Percentiles rank a stretch among this genome's conserved stretches.
Conservation (phyloP, 2,329 filamentous ascomycete genomes). For the Chalara sp. region DNA sequence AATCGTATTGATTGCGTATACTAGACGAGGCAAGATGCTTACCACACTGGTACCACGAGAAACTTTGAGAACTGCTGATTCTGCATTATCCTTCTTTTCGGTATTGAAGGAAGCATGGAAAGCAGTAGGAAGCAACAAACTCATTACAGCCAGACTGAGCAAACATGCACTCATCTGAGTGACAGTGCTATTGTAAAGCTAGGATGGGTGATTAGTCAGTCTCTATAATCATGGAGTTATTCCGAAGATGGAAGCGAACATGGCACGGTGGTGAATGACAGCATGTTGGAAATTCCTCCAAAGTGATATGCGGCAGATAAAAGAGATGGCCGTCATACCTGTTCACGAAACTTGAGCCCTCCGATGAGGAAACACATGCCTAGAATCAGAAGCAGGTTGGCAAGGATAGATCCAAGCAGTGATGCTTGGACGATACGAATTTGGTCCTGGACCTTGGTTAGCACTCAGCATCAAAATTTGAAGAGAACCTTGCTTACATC, state of each 20-base stretch:
- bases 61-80: conserved; percentile 69
- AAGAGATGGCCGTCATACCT: conserved; percentile 39
- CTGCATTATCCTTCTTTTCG: conserved; percentile 43
- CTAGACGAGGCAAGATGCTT: conserved; percentile 27
- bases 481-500: conserved; percentile 40
- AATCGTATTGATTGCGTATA: neutral
- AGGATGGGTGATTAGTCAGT: conserved; percentile 6
- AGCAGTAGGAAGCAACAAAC: conserved; percentile 79
- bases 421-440: conserved; percentile 91
- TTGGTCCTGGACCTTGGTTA: conserved; percentile 49
- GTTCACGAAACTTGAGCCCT: conserved; percentile 80
- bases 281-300: neutral
- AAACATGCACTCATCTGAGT: conserved; percentile 95
- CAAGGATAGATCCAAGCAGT: conserved; percentile 79
- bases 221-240: too few relatives aligned
- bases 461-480: neutral
- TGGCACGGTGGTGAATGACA: too few relatives aligned
- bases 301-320: too few relatives aligned
- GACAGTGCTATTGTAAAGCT: conserved; percentile 91
- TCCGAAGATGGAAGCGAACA: too few relatives aligned
- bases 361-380: conserved; percentile 89
- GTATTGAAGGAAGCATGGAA: conserved; percentile 83
- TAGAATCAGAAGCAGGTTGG: conserved; percentile 80
- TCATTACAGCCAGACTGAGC: conserved; percentile 84
- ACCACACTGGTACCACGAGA: conserved; percentile 86